phyloP scores from a whole-genome alignment of 768 basidiomycete species.

The Pseudohyphozyma bogoriensis region DNA sequence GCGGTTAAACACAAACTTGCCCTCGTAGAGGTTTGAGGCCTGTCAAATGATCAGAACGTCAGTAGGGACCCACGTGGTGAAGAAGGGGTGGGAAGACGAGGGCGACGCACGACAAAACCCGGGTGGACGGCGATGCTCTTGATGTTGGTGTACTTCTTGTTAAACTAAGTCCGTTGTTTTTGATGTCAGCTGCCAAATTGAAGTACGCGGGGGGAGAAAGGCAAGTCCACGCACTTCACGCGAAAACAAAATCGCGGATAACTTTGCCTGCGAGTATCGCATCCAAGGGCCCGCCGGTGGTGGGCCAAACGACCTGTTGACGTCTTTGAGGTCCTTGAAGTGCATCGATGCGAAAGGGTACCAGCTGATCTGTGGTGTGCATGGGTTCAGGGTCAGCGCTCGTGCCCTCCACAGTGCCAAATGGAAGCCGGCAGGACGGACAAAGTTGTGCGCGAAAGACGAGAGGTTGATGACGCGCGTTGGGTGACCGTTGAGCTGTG shows the following conservation, averaged over 20 bases:
- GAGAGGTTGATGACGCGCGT: conserved; percentile 18
- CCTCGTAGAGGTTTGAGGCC: conserved; percentile 13
- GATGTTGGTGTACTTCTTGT: conserved; percentile 2
- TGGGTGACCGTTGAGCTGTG: conserved; percentile 5
- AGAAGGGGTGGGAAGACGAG: background rate
- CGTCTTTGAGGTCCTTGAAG: conserved; percentile 5
- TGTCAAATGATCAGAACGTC: too few relatives aligned
- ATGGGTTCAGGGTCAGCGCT: background rate
- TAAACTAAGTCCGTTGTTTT: too few relatives aligned
- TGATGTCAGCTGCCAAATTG: too few relatives aligned
- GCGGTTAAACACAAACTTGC: background rate
- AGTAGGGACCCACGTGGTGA: background rate
- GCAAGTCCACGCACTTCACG: too few relatives aligned
- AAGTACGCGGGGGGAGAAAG: too few relatives aligned
- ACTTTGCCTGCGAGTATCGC: conserved; percentile 17
- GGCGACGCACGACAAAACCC: conserved; percentile 12
- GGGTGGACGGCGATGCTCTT: conserved; percentile 10
- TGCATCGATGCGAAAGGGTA: conserved; percentile 17
- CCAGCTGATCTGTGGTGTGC: conserved; percentile 6
- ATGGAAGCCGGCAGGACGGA: background rate
- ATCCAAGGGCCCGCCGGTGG: background rate
- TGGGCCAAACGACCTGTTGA: conserved; percentile 11
- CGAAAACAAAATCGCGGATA: conserved; percentile 10
- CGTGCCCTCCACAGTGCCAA: too few relatives aligned
- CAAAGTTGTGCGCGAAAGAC: conserved; percentile 21